Conservation (phyloP, 306 rosid genomes). For the Dryas drummondii region DNA sequence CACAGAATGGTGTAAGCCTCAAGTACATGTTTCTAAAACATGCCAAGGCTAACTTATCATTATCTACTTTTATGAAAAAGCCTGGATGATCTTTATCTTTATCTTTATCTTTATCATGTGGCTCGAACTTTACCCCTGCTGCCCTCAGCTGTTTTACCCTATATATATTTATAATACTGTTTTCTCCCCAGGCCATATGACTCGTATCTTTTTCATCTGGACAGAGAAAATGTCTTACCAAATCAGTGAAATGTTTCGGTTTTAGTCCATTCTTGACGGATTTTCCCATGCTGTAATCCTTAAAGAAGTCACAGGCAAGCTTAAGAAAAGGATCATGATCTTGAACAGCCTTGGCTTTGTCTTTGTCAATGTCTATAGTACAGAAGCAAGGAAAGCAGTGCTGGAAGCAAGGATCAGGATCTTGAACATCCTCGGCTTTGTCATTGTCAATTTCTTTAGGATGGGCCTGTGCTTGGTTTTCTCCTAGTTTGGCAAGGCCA, state of each 20-base stretch:
- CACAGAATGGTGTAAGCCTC: background rate
- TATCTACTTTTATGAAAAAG: background rate
- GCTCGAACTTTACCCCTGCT: conserved; percentile 1
- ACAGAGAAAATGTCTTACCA: conserved; percentile 43
- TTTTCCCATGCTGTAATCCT: background rate
- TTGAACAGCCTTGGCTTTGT: no score
- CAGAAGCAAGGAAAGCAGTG: background rate
- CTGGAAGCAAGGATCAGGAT: background rate
- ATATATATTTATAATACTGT: no score
- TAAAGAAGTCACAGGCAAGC: background rate
- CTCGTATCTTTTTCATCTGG: no score
- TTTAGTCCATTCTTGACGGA: background rate
- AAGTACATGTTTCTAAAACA: background rate
- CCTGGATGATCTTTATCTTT: no score
- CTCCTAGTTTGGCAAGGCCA: no score
- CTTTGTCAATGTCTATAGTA: no score
- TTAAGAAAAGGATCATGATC: background rate
- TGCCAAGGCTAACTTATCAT: background rate
- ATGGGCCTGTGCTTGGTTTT: no score
- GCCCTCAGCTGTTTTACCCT: conserved; percentile 6
- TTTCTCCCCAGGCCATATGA: no score
- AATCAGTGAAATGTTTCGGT: conserved; percentile 46
- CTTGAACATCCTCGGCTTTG: no score
- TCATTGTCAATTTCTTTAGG: no score
- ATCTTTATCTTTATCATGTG: background rate